A percentile compares a stretch with the other conserved stretches of the same genome.
phyloP scores from a whole-genome alignment of 495 filamentous ascomycete species.

The Tirmania nivea region DNA sequence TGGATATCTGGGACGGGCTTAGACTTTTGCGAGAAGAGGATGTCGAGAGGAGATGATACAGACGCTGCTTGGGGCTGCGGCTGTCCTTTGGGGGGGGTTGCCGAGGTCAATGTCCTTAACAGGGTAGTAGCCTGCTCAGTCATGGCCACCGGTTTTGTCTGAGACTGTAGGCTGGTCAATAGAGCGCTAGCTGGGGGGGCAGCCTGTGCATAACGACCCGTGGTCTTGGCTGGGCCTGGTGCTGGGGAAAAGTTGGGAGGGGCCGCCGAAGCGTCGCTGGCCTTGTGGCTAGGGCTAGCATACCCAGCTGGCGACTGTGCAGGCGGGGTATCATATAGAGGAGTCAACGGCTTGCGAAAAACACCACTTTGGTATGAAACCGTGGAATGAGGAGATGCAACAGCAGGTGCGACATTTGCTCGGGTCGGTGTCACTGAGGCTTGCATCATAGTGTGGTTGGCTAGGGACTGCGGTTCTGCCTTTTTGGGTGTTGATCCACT shows the following conservation, averaged over 20 bases:
- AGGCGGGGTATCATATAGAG: slow-evolving; percentile 37
- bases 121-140: slow-evolving; percentile 11
- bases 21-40: not conserved
- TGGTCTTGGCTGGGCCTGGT: slow-evolving; percentile 1
- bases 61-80: not conserved
- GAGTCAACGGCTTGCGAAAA: slow-evolving; percentile 27
- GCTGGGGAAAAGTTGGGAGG: too few species aligned
- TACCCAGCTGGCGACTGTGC: not conserved
- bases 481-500: slow-evolving; percentile 1
- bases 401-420: slow-evolving; percentile 4
- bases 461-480: not conserved
- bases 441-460: not conserved
- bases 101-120: not conserved
- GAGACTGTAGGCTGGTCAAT: not conserved
- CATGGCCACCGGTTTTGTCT: slow-evolving; percentile 5
- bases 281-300: not conserved
- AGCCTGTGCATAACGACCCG: not conserved
- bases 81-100: not conserved
- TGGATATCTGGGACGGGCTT: not conserved
- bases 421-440: not conserved
- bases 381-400: slow-evolving; percentile 25
- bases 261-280: slow-evolving; percentile 1
- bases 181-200: slow-evolving; percentile 6
- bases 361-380: slow-evolving; percentile 20
- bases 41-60: not conserved